These are phyloP conservation scores for Mycocentrospora acerina DNA, from an alignment of 2,329 filamentous ascomycete genomes.

Conservation along the genomic window DNA sequence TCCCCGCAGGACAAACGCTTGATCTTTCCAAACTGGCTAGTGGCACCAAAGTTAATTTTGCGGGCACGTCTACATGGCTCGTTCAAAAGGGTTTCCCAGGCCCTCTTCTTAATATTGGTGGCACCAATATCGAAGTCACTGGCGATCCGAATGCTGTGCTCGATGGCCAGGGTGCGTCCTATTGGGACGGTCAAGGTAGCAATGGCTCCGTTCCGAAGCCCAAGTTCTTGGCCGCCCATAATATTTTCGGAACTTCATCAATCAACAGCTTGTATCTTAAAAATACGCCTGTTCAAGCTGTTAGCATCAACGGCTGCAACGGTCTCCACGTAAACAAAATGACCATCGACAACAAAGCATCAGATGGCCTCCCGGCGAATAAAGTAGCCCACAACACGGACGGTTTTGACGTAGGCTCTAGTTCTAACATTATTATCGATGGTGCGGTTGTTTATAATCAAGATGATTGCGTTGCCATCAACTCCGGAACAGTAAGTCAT, in stretches of 20 bases:
- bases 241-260: constrained; percentile 35
- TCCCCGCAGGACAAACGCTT: constrained; percentile 38
- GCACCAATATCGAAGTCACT: constrained; percentile 45
- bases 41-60: constrained; percentile 47
- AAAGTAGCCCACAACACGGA: constrained; percentile 52
- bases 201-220: constrained; percentile 47
- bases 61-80: constrained; percentile 15
- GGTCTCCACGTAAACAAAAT: constrained; percentile 51
- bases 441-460: constrained; percentile 56
- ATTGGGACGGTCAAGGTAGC: constrained; percentile 41
- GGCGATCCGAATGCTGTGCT: constrained; percentile 39
- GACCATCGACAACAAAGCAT: constrained; percentile 50
- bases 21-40: constrained; percentile 45
- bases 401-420: constrained; percentile 56
- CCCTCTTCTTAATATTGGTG: constrained; percentile 30
- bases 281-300: constrained; percentile 56
- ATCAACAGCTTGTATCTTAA: constrained; percentile 50
- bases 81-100: constrained; percentile 36
- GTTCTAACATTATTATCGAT: constrained; percentile 42
- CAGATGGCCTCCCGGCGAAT: constrained; percentile 16
- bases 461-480: constrained; percentile 60
- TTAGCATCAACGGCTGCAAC: constrained; percentile 45
- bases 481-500: constrained; percentile 47
- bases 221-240: neutral
- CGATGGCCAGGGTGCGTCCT: constrained; percentile 23